Base-by-base conservation (phyloP, 129 eudicot genomes). In the Logfia minima region DNA sequence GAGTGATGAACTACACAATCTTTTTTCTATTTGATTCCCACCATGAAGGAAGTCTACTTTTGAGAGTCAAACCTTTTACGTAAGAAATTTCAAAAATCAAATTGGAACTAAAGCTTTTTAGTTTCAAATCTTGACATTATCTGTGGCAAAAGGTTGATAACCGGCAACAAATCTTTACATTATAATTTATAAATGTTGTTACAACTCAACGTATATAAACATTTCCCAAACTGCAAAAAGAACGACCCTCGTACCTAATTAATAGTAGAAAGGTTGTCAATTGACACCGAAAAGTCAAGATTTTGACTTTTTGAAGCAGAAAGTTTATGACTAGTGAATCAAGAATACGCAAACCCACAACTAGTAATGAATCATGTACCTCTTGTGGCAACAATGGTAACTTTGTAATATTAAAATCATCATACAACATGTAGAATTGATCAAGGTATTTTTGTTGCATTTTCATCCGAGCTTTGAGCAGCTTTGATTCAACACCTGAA, bases 381-480 rank as follows among this genome's bases (percentile, higher is more conserved):
- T 95, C 99, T 85, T 91, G 88, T 48, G 96, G 99, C 56, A 91
- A 84, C 81, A 95, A 82, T 0, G 99, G 97, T 84, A 95, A 72
- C 84, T 91, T 95, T 5, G 97, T 89, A 19, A 95, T 95, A 81
- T 95, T 59, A 34, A 95, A 95, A 66, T 95, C 99, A n/a, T 95
- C 99, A 35, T 95, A 95, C 61, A 95, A 80, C 96, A 89, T 86
- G 86, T 95, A 91, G 74, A 95, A 95, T 70, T 95, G 99, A 77
- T 91, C 96, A 31, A 95, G 81, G 79, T 95, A 95, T 37, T 92
- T 91, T 84, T 95, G 94, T 82, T 95, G 99, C 99, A 95, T 95
- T 76, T 83, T 80, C 97, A 95, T 95, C 77, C 99, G 89, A 83
- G 99, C 99, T 85, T 86, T 95, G 35, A 95, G 99, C 86, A 95